Evolutionary conservation across 1,284 basidiomycete species (phyloP).

Genomic region (Sanguinoderma infundibulare): DNA sequence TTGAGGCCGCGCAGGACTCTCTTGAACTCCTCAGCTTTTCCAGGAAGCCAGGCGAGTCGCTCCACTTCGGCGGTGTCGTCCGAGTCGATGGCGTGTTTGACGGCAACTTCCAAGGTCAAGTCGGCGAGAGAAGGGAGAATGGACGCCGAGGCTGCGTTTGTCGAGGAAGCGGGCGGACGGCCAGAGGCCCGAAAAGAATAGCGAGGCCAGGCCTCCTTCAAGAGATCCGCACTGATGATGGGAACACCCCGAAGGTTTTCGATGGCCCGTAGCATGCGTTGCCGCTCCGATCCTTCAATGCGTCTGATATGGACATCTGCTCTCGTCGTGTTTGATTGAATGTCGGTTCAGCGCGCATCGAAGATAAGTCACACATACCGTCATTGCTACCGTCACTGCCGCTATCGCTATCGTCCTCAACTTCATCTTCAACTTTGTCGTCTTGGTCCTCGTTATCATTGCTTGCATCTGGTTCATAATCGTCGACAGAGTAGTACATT

Average conservation of each 20-base stretch:
- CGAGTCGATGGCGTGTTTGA: constrained; percentile 30
- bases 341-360: too few species aligned
- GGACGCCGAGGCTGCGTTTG: too few species aligned
- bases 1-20: constrained; percentile 20
- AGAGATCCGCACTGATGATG: background rate
- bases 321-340: background rate
- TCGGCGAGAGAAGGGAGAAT: constrained; percentile 27
- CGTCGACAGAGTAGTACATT: constrained; percentile 28
- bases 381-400: too few species aligned
- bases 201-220: background rate
- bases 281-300: background rate
- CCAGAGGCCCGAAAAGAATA: background rate
- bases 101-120: constrained; percentile 31
- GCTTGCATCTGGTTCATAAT: background rate
- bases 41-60: constrained; percentile 32
- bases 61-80: constrained; percentile 32
- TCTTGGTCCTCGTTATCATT: background rate
- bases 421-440: background rate
- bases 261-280: background rate
- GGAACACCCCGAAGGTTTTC: background rate
- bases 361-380: too few species aligned
- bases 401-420: background rate
- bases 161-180: background rate
- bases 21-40: constrained; percentile 27
- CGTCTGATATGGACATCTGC: background rate